phyloP scores from a whole-genome alignment of 2,329 filamentous ascomycete species.

The Canariomyces notabilis region DNA sequence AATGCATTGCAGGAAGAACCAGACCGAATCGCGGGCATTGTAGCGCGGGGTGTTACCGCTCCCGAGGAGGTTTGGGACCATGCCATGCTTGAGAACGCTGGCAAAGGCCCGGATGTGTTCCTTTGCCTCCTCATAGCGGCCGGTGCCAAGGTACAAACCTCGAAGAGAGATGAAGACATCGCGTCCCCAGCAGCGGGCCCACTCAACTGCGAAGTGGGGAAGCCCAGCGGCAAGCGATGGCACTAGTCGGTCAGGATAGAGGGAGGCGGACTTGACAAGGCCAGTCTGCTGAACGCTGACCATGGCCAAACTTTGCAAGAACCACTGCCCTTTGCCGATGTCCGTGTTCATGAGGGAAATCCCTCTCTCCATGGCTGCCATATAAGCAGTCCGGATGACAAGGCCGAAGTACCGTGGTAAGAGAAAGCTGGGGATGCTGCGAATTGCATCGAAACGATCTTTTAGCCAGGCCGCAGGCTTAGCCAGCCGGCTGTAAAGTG shows the following conservation, averaged over 20 bases:
- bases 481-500: constrained; percentile 57
- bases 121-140: constrained; percentile 79
- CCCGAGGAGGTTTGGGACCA: constrained; percentile 92
- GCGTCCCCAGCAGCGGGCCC: constrained; percentile 95
- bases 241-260: constrained; percentile 80
- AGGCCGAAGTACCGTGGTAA: constrained; percentile 91
- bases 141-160: constrained; percentile 85
- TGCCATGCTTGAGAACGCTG: constrained; percentile 93
- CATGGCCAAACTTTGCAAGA: constrained; percentile 82
- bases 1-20: constrained; percentile 96
- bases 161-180: constrained; percentile 96
- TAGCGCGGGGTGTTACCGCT: constrained; percentile 83
- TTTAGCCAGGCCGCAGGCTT: constrained; percentile 73
- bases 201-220: constrained; percentile 88
- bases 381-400: constrained; percentile 81
- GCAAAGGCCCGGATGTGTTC: constrained; percentile 95
- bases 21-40: constrained; percentile 92
- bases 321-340: constrained; percentile 76
- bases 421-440: constrained; percentile 80
- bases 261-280: constrained; percentile 79
- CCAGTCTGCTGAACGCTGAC: constrained; percentile 90
- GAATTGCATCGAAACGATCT: constrained; percentile 79
- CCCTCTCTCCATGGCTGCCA: constrained; percentile 71
- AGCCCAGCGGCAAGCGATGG: constrained; percentile 87
- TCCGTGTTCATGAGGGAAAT: constrained; percentile 75